These are phyloP conservation scores for Glycine latifolia DNA, from an alignment of 306 rosid species.

Conservation along the genomic window DNA sequence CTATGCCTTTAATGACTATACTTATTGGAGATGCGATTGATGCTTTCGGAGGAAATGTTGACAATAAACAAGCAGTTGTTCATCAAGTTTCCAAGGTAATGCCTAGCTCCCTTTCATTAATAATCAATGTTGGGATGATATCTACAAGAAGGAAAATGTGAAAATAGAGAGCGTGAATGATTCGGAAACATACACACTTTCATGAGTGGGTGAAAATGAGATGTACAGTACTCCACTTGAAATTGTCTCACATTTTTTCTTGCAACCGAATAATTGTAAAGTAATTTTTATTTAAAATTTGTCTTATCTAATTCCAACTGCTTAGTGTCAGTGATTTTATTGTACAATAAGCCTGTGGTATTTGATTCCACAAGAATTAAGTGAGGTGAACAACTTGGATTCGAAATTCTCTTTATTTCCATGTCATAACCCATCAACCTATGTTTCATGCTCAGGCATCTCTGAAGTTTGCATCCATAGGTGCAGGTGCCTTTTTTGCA, in stretches of 20 bases:
- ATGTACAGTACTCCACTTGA: background rate
- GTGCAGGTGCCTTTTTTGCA: slow-evolving; percentile 59
- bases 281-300: slow-evolving; percentile 1
- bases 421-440: slow-evolving; percentile 28
- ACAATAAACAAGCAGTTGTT: slow-evolving; percentile 53
- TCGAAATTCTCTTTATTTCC: slow-evolving; percentile 32
- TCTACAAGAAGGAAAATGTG: background rate
- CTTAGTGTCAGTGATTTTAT: slow-evolving; percentile 8
- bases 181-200: slow-evolving; percentile 1
- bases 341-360: background rate
- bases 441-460: slow-evolving; percentile 56
- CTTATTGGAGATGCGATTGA: slow-evolving; percentile 64
- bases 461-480: slow-evolving; percentile 62
- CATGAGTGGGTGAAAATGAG: slow-evolving; percentile 4
- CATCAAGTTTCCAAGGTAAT: slow-evolving; percentile 65
- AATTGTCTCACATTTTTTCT: slow-evolving; percentile 15
- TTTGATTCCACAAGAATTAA: background rate
- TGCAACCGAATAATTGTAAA: slow-evolving; percentile 13
- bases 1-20: slow-evolving; percentile 64
- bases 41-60: slow-evolving; percentile 63
- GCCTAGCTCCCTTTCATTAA: slow-evolving; percentile 29
- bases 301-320: slow-evolving; percentile 11
- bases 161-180: slow-evolving; percentile 1
- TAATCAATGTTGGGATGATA: slow-evolving; percentile 26
- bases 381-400: background rate